These are phyloP conservation scores for Aspergillus sp. DNA, from an alignment of 2,329 filamentous ascomycete species.

Conservation along the genomic window DNA sequence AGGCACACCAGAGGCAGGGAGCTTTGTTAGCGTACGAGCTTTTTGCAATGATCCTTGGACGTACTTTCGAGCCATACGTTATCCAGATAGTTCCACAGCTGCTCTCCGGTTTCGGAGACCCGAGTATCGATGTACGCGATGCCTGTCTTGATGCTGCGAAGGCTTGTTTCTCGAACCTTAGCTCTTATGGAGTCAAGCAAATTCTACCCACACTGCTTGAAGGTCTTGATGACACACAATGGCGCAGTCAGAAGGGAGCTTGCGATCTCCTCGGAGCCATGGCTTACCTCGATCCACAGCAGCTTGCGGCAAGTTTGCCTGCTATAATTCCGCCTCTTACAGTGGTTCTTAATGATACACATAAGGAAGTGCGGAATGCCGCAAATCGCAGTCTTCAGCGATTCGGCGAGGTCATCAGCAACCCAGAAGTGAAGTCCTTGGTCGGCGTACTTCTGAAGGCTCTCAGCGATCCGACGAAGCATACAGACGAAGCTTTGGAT, in stretches of 20 bases:
- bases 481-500: constrained; percentile 92
- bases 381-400: constrained; percentile 95
- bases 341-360: constrained; percentile 89
- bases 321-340: constrained; percentile 97
- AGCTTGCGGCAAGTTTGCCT: constrained; percentile 84
- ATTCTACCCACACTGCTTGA: constrained; percentile 87
- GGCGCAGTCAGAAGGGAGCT: constrained; percentile 97
- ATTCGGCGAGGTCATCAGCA: constrained; percentile 97
- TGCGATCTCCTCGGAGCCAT: constrained; percentile 96
- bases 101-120: constrained; percentile 82
- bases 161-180: constrained; percentile 86
- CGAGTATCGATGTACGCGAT: constrained; percentile 82
- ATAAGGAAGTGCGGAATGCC: constrained; percentile 89
- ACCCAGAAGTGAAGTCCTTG: constrained; percentile 91
- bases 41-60: constrained; percentile 77
- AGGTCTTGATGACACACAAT: constrained; percentile 90
- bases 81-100: constrained; percentile 93
- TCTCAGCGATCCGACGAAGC: constrained; percentile 92
- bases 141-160: constrained; percentile 91
- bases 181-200: constrained; percentile 92
- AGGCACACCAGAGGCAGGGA: constrained; percentile 80
- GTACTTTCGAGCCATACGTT: constrained; percentile 91
- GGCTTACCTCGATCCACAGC: constrained; percentile 95
- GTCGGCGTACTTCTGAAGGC: constrained; percentile 92
- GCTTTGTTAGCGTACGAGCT: constrained; percentile 88